Conservation (phyloP, 495 filamentous ascomycete species). For the Tuber aestivum region DNA sequence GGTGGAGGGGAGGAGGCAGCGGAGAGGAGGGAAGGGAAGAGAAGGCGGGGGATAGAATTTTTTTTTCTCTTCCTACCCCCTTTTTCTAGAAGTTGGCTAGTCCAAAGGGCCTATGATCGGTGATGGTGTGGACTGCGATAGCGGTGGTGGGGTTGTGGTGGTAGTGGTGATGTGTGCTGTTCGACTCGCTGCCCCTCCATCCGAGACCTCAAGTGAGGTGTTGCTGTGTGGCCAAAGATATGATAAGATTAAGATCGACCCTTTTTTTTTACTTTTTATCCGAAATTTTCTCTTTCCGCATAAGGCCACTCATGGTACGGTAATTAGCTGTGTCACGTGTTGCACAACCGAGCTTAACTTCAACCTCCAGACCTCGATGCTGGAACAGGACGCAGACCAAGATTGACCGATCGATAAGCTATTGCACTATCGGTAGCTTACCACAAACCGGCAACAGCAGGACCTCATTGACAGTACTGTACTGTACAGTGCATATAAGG, state of each 20-base stretch:
- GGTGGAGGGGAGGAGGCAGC: neutral
- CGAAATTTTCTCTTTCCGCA: neutral
- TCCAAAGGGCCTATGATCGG: neutral
- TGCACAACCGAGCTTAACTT: neutral
- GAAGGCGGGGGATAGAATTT: neutral
- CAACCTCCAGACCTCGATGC: neutral
- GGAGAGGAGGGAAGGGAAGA: neutral
- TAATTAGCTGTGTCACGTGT: neutral
- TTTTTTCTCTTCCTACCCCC: neutral
- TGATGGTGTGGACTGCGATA: neutral
- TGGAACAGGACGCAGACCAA: neutral
- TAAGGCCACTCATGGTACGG: neutral
- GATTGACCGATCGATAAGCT: neutral
- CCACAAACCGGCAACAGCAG: neutral
- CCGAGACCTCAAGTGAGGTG: neutral
- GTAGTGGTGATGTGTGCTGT: neutral
- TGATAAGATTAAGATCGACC: neutral
- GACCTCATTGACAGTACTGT: neutral
- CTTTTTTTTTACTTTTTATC: neutral
- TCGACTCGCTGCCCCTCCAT: neutral
- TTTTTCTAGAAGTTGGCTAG: neutral
- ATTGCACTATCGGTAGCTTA: neutral
- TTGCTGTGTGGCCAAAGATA: neutral
- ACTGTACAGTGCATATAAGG: neutral
- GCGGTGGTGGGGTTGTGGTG: neutral